Evolutionary conservation across 495 filamentous ascomycete genomes (phyloP), one percentile per base, ranked within the genome.

Genomic region (Lophiostoma macrostomum): DNA sequence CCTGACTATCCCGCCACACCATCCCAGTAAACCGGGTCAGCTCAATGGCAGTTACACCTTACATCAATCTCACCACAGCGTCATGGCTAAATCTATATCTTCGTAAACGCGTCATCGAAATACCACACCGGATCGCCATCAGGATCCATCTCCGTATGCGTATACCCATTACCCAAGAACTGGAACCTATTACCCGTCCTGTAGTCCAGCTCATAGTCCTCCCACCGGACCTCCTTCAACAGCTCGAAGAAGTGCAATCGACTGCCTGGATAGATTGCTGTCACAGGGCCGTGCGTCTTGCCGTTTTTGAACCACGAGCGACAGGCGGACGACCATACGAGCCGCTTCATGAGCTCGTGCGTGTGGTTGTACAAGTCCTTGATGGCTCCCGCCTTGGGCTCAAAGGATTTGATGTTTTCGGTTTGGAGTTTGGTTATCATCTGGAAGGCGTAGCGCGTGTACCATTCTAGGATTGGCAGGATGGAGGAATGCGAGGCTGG

Each of bases 91-190:
- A 32, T 47, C 46, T 38, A 50, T 12, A 38, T 38, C 12, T 50
- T 37, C 18, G 22, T 38, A 28, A 50, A 50, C 5, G 14, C 1
- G 39, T 37, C 46, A 50, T 54, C 41, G 25, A 54, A 45, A 37
- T 54, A 47, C 41, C 41, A 54, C 3, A 54, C 51, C 4, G 41
- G 40, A 47, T 54, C 45, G 3, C 53, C 53, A 43, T 56, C 53
- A 1, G 27, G 8, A 40, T 27, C 43, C 25, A 34, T 30, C 44
- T 50, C 53, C 5, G 11, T 10, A 4, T 19, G 6, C 14, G 32
- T 56, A 31, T 50, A 56, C 27, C 49, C 50, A 25, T 54, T 54
- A 6, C 56, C 56, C 16, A 59, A 22, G 36, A 53, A 59, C 50
- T 59, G 37, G 40, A 59, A 59, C 19, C 56, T 7, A 34, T 53